Conservation (phyloP, 768 basidiomycete species). For the Termitomyces sp. region DNA sequence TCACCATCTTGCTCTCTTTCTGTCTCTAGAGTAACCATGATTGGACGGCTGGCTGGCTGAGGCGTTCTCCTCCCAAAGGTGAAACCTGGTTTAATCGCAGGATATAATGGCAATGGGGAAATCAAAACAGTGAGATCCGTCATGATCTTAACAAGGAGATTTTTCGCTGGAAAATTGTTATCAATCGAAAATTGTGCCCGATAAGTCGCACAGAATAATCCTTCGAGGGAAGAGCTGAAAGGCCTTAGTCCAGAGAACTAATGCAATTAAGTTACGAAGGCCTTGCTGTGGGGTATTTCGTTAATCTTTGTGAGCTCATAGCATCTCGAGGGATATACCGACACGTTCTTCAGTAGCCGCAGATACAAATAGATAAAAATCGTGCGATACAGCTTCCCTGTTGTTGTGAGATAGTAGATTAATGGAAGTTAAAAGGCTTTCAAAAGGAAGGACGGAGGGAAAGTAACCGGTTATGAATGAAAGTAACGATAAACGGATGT, state of each 20-base stretch:
- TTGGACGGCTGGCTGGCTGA: conserved; percentile 24
- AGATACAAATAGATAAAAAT: not conserved
- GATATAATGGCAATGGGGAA: conserved; percentile 40
- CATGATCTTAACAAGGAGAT: conserved; percentile 24
- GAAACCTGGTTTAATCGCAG: conserved; percentile 25
- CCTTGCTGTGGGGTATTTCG: not conserved
- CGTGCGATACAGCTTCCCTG: not conserved
- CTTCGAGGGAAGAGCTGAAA: not conserved
- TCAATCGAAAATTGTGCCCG: not conserved
- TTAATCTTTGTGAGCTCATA: not conserved
- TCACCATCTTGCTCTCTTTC: conserved; percentile 22
- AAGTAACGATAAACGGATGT: not conserved
- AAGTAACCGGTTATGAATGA: not conserved
- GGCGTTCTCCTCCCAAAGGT: conserved; percentile 25
- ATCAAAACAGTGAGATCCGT: conserved; percentile 49
- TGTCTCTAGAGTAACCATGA: conserved; percentile 40
- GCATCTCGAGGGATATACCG: not conserved
- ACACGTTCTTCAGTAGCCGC: not conserved
- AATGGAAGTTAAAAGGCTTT: not conserved
- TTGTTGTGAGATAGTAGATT: not conserved
- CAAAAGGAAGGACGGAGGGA: not conserved
- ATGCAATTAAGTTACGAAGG: not conserved
- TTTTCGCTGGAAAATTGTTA: not conserved
- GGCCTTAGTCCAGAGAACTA: no score
- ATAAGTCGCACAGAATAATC: not conserved